Percentiles rank a stretch among this genome's conserved stretches.
Conservation (phyloP, 1,284 basidiomycete species). For the Cryptococcus floricola region DNA sequence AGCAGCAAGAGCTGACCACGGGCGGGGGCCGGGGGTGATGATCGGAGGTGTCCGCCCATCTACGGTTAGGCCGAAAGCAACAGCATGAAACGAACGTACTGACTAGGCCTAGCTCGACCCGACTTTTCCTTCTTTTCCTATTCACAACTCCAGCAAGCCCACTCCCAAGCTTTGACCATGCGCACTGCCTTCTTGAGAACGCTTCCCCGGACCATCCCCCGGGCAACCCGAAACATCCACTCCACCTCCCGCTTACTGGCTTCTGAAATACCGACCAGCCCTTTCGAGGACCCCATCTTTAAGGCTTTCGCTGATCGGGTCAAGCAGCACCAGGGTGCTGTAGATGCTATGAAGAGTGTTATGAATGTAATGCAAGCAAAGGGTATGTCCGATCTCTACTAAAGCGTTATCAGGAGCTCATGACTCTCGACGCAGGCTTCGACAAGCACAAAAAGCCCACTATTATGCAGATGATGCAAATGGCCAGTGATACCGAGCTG, state of each 20-base stretch:
- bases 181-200: no score
- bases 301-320: conserved; percentile 35
- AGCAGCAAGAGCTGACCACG: no score
- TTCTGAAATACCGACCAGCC: conserved; percentile 24
- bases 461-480: conserved; percentile 37
- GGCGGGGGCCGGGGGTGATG: no score
- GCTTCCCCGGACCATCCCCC: no score
- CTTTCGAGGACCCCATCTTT: conserved; percentile 32
- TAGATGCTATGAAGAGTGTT: conserved; percentile 31
- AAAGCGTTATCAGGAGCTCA: not conserved
- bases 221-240: conserved; percentile 11
- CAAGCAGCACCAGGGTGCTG: conserved; percentile 31
- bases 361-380: conserved; percentile 37
- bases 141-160: no score
- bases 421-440: conserved; percentile 20
- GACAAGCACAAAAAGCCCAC: conserved; percentile 32
- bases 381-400: conserved; percentile 25
- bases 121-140: no score
- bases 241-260: conserved; percentile 17
- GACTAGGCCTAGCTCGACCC: no score
- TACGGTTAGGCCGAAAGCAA: no score
- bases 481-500: conserved; percentile 39
- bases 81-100: no score
- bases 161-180: no score
- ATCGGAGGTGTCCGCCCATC: no score